These are phyloP conservation scores for Chloranthus sessilifolius DNA, from an alignment of 164 flowering plant genomes.

Conservation along the genomic window DNA sequence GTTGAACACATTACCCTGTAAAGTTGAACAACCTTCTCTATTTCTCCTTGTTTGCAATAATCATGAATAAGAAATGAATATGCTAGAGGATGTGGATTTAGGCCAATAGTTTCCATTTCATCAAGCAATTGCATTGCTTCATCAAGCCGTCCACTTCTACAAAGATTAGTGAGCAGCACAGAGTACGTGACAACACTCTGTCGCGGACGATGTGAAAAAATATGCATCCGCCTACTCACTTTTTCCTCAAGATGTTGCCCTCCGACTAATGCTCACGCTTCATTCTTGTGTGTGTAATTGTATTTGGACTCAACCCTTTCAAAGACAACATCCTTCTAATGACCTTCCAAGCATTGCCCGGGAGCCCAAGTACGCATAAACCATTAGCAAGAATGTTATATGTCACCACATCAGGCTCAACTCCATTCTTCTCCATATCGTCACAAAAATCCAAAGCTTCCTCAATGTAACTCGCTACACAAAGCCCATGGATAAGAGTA, in stretches of 20 bases:
- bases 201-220: constrained; percentile 41
- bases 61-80: constrained; percentile 67
- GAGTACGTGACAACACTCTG: constrained; percentile 36
- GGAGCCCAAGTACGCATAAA: constrained; percentile 40
- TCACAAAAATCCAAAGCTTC: constrained; percentile 49
- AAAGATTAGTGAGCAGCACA: constrained; percentile 50
- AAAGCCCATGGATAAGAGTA: constrained; percentile 71
- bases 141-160: constrained; percentile 42
- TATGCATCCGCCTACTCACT: constrained; percentile 39
- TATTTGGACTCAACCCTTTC: constrained; percentile 39
- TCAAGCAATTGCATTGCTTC: constrained; percentile 45
- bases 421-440: constrained; percentile 59
- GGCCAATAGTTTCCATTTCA: constrained; percentile 42
- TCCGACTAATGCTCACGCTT: constrained; percentile 53
- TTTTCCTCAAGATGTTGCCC: constrained; percentile 45
- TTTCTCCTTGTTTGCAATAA: constrained; percentile 55
- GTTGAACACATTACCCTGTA: constrained; percentile 42
- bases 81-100: constrained; percentile 45
- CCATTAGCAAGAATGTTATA: constrained; percentile 62
- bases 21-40: constrained; percentile 37
- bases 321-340: constrained; percentile 33
- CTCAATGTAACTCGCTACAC: constrained; percentile 52
- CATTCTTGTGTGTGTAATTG: constrained; percentile 42
- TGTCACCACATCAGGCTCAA: constrained; percentile 60
- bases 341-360: constrained; percentile 34